phyloP scores from a whole-genome alignment of 164 flowering plant genomes.

The Magnolia kwangsiensis region DNA sequence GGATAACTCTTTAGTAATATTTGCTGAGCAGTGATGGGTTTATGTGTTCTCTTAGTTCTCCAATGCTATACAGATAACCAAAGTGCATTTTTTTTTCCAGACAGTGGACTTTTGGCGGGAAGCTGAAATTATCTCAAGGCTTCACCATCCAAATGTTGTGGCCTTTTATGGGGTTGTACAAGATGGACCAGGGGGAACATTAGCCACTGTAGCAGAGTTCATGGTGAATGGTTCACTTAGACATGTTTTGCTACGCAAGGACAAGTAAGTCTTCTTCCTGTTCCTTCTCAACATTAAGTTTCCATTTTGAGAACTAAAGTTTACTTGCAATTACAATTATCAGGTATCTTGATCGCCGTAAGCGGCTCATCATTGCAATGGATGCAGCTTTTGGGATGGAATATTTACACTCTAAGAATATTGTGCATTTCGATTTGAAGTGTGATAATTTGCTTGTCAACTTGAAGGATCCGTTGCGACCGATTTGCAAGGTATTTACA shows the following conservation, averaged over 20 bases:
- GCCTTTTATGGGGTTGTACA: constrained; percentile 97
- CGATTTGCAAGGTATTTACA: constrained; percentile 75
- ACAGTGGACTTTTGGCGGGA: constrained; percentile 87
- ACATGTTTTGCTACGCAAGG: constrained; percentile 84
- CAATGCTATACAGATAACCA: constrained; percentile 46
- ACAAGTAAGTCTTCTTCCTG: constrained; percentile 45
- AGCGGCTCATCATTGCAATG: constrained; percentile 85
- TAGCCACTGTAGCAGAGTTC: constrained; percentile 90
- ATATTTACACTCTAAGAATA: constrained; percentile 89
- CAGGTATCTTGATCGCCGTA: constrained; percentile 86
- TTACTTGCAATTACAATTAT: constrained; percentile 5
- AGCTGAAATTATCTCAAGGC: constrained; percentile 91
- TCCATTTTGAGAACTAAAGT: constrained; percentile 1
- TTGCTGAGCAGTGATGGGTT: constrained; percentile 2
- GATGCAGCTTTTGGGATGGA: constrained; percentile 99
- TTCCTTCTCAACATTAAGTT: neutral
- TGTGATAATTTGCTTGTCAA: constrained; percentile 93
- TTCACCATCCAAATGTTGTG: constrained; percentile 97
- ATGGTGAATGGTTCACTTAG: constrained; percentile 98
- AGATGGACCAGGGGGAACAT: constrained; percentile 92
- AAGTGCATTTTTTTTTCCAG: constrained; percentile 64
- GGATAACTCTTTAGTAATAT: neutral
- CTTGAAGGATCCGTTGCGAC: constrained; percentile 77
- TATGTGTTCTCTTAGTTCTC: neutral
- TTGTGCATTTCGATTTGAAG: constrained; percentile 94